Conservation (phyloP, 2,329 filamentous ascomycete species). For the Emergomyces africanus region DNA sequence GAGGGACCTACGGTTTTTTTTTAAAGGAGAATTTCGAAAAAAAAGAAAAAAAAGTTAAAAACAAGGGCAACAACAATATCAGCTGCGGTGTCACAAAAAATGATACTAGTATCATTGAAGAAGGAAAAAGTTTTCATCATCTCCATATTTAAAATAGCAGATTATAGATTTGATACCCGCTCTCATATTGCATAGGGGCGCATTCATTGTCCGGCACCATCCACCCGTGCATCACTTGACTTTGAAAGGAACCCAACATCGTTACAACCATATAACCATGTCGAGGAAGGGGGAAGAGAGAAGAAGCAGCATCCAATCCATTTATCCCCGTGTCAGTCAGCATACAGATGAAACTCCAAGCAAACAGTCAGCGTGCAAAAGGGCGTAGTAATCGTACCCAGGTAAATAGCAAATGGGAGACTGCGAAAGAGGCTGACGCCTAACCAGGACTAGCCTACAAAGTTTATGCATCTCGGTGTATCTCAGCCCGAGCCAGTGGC, state of each 20-base stretch:
- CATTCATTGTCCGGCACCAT: background rate
- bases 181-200: background rate
- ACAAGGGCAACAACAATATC: background rate
- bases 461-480: background rate
- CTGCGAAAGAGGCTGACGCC: background rate
- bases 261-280: background rate
- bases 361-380: no score
- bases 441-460: background rate
- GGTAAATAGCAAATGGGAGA: no score
- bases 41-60: background rate
- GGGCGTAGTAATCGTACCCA: no score
- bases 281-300: background rate
- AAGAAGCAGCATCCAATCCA: no score
- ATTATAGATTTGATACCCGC: background rate
- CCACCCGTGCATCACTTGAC: background rate
- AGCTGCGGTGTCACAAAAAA: background rate
- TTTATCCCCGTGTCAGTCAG: no score
- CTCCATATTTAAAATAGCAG: background rate
- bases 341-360: no score
- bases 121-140: background rate
- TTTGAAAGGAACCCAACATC: background rate
- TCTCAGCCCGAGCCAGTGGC: background rate
- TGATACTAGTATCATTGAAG: background rate
- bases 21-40: background rate
- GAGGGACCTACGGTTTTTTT: background rate